Percentiles rank a stretch among this genome's conserved stretches.
Evolutionary conservation across 805 yeast species (phyloP).

Genomic region (Wickerhamiella domercqiae): DNA sequence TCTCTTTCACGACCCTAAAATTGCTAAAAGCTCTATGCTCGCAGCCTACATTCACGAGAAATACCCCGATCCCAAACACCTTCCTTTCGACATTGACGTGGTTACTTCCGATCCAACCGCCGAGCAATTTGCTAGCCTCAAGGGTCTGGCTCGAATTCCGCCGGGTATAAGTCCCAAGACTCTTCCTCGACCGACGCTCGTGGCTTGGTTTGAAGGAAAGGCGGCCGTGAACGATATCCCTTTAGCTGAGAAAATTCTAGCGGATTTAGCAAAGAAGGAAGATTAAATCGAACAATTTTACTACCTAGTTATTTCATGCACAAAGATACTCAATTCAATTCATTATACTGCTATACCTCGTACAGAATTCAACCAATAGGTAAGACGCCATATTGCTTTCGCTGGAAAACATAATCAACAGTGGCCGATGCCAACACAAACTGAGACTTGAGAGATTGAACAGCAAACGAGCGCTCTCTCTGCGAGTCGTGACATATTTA

Average conservation of each 20-base stretch:
- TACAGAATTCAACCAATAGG: too few species aligned
- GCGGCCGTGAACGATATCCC: conserved; percentile 35
- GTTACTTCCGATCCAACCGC: conserved; percentile 21
- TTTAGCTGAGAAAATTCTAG: conserved; percentile 31
- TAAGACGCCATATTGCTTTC: too few species aligned
- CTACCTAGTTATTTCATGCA: too few species aligned
- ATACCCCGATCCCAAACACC: conserved; percentile 13
- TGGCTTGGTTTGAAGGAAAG: conserved; percentile 46
- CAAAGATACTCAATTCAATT: too few species aligned
- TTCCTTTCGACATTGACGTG: conserved; percentile 21
- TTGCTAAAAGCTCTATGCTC: conserved; percentile 14
- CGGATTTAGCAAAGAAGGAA: conserved; percentile 8
- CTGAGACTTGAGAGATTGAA: too few species aligned
- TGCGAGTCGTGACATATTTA: too few species aligned
- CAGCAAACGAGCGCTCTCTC: too few species aligned
- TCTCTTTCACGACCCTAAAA: conserved; percentile 21
- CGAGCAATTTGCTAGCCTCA: conserved; percentile 17
- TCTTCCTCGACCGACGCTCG: conserved; percentile 33
- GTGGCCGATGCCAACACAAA: too few species aligned
- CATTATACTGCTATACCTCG: neutral
- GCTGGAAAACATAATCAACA: too few species aligned
- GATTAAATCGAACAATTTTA: neutral
- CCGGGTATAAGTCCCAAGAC: conserved; percentile 11
- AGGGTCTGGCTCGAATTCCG: conserved; percentile 11
- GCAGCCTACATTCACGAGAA: conserved; percentile 11